These are phyloP conservation scores for Amborella trichopoda DNA, from an alignment of 164 flowering plant genomes.

Conservation along the genomic window DNA sequence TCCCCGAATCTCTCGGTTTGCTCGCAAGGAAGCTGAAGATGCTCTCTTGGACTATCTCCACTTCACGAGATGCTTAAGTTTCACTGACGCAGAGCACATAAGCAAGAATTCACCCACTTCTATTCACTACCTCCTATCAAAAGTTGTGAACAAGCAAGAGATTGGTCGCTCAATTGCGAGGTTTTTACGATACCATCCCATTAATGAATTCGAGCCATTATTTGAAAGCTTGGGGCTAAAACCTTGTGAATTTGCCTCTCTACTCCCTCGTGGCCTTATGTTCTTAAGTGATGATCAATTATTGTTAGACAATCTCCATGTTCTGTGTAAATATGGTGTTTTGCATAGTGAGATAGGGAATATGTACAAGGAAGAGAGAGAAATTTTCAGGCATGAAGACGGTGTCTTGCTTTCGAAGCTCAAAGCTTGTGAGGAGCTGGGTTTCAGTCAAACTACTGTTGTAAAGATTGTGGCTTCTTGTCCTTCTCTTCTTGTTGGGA, in stretches of 20 bases:
- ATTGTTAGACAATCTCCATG: conserved; percentile 45
- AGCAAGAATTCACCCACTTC: conserved; percentile 55
- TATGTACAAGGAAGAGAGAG: conserved; percentile 41
- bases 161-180: conserved; percentile 23
- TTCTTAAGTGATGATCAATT: conserved; percentile 47
- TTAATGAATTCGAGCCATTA: conserved; percentile 83
- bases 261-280: conserved; percentile 46
- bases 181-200: conserved; percentile 55
- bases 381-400: conserved; percentile 34
- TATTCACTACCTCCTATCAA: conserved; percentile 26
- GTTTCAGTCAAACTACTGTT: conserved; percentile 23
- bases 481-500: conserved; percentile 42
- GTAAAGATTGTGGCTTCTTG: conserved; percentile 26
- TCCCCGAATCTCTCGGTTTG: not conserved
- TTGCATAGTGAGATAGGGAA: conserved; percentile 43
- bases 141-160: conserved; percentile 20
- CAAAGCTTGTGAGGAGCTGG: conserved; percentile 19
- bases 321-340: conserved; percentile 59
- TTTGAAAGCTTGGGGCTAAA: conserved; percentile 76
- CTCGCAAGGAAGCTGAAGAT: conserved; percentile 27
- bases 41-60: conserved; percentile 66
- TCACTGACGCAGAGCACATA: conserved; percentile 59
- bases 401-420: conserved; percentile 29
- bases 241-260: conserved; percentile 20
- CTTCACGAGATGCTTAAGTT: conserved; percentile 40